Conservation (phyloP, 768 basidiomycete genomes). For the Lyophyllum atratum region DNA sequence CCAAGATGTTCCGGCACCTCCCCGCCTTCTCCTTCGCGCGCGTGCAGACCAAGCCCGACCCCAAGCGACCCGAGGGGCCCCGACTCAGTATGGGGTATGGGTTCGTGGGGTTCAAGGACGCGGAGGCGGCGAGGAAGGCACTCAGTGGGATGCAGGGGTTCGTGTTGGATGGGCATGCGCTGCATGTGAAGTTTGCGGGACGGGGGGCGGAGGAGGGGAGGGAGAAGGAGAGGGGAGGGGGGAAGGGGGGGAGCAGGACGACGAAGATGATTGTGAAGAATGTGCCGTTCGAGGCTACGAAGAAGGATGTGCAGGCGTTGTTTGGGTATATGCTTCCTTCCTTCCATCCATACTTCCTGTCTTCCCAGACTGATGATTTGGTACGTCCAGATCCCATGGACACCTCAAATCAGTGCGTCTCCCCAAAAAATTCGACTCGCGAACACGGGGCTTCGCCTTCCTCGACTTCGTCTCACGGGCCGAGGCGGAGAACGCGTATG, state of each 20-base stretch:
- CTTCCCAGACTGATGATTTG: neutral
- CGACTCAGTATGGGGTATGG: conserved; percentile 95
- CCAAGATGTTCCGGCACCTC: conserved; percentile 68
- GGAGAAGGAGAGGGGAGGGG: conserved; percentile 33
- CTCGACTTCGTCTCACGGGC: conserved; percentile 88
- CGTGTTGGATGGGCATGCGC: conserved; percentile 82
- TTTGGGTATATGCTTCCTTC: conserved; percentile 72
- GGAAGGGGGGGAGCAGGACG: conserved; percentile 43
- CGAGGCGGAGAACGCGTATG: conserved; percentile 89
- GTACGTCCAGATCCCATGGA: conserved; percentile 71
- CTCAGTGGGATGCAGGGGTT: conserved; percentile 78
- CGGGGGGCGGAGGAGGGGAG: conserved; percentile 61
- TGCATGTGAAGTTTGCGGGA: conserved; percentile 86
- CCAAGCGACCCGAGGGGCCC: conserved; percentile 60
- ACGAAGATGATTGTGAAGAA: conserved; percentile 99
- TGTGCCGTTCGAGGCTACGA: conserved; percentile 93
- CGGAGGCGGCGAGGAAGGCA: conserved; percentile 72
- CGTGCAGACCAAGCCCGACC: conserved; percentile 89
- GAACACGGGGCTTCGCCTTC: conserved; percentile 94
- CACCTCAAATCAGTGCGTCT: conserved; percentile 93
- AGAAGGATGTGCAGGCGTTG: conserved; percentile 87
- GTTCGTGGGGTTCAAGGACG: conserved; percentile 86
- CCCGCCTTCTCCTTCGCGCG: conserved; percentile 86
- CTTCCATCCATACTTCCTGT: neutral
- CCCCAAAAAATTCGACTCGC: conserved; percentile 88